phyloP scores from a whole-genome alignment of 805 yeast species.

The Cyberlindnera galapagoensis region DNA sequence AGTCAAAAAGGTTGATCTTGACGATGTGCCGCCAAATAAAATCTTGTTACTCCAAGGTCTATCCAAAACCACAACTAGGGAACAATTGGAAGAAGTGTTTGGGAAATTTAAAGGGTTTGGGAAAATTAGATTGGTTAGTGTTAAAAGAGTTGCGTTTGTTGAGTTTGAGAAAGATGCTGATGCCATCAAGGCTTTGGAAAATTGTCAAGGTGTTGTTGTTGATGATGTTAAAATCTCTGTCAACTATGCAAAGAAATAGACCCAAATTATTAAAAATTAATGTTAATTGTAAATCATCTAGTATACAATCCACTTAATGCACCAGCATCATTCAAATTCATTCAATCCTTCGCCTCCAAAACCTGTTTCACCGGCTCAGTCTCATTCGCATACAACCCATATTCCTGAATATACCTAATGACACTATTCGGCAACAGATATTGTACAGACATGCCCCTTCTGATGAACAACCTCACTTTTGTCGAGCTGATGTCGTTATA shows the following conservation, averaged over 20 bases:
- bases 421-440: constrained; percentile 91
- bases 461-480: constrained; percentile 82
- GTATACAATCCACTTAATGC: no score
- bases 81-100: constrained; percentile 41
- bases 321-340: neutral
- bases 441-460: constrained; percentile 96
- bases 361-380: constrained; percentile 95
- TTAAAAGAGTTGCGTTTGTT: constrained; percentile 69
- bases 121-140: constrained; percentile 59
- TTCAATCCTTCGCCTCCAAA: constrained; percentile 35
- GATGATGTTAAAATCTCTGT: constrained; percentile 17
- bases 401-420: constrained; percentile 90
- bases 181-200: constrained; percentile 39
- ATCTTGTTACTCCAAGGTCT: constrained; percentile 61
- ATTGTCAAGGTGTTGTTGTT: constrained; percentile 15
- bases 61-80: constrained; percentile 36
- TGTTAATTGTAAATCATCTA: neutral
- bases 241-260: constrained; percentile 24
- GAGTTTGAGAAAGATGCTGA: constrained; percentile 57
- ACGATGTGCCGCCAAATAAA: constrained; percentile 56
- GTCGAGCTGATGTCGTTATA: constrained; percentile 96
- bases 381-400: constrained; percentile 75
- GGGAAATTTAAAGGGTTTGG: constrained; percentile 50
- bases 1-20: constrained; percentile 15
- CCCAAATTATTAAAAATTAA: neutral